Base-by-base conservation (phyloP, 805 yeast genomes). In the Maudiozyma turicensis region DNA sequence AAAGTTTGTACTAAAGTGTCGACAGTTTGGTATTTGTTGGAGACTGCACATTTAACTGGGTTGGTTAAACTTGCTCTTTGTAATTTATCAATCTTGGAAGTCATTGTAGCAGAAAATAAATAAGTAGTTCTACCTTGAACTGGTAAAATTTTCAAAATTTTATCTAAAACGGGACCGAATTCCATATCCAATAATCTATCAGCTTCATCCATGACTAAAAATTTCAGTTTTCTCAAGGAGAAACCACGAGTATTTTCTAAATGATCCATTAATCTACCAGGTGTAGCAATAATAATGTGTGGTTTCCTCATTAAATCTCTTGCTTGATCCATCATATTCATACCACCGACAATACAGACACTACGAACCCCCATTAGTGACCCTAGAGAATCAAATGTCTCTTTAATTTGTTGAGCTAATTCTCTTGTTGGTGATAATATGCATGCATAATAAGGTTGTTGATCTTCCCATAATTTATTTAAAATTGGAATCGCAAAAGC, bases 291-390 rank as follows among this genome's bases (percentile, higher is more conserved):
- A 49, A 91, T 77, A 43, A 91, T 78, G 63, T 91, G 99, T 3
- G 99, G 99, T 59, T 87, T 89, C 57, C 93, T 78, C 84, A 87
- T 85, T 58, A 91, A 74, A 54, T 93, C 96, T 52, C 95, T 77
- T 0, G 97, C 93, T 68, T 91, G 99, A 57, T 89, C 95, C 93
- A 93, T 88, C 86, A 86, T 85, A 64, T 88, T 96, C 91, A 93
- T 90, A 53, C 99, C 99, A 58, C 99, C 99, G 37, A 93, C 96
- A 54, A 91, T 78, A 50, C 95, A 89, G 3, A 82, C 82, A 26
- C 91, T 75, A 59, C 95, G 75, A n/a, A 91, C 77, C 1, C 98
- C 99, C 95, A 93, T 93, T 8, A 80, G 70, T 0, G 86, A 70
- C 0, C 99, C 99, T 45, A 93, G 68, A 0, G 98, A 96, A 61